phyloP scores from a whole-genome alignment of 805 yeast species.

The Yarrowia phangngaensis region DNA sequence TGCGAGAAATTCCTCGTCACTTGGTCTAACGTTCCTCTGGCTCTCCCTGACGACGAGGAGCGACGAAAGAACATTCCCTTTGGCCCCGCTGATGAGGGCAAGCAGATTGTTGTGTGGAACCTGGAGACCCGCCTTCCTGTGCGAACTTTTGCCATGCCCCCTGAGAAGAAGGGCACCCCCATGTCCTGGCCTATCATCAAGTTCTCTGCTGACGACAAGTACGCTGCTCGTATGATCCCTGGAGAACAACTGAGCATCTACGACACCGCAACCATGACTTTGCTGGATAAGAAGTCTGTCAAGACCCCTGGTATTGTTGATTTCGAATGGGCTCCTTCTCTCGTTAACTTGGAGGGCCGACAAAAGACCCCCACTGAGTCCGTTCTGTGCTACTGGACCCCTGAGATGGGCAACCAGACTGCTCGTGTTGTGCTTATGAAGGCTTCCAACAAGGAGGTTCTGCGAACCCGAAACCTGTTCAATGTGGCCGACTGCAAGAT shows the following conservation, averaged over 20 bases:
- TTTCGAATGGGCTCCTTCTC: slow-evolving; percentile 93
- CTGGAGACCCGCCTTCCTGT: slow-evolving; percentile 74
- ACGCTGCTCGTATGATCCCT: slow-evolving; percentile 92
- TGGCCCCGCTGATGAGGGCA: slow-evolving; percentile 83
- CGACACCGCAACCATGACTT: slow-evolving; percentile 71
- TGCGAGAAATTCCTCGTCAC: slow-evolving; percentile 86
- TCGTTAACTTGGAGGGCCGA: slow-evolving; percentile 60
- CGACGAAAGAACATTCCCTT: slow-evolving; percentile 67
- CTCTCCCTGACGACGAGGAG: slow-evolving; percentile 61
- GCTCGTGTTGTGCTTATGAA: slow-evolving; percentile 91
- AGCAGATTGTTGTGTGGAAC: slow-evolving; percentile 92
- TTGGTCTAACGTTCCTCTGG: slow-evolving; percentile 79
- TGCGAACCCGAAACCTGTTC: slow-evolving; percentile 89
- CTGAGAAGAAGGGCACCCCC: slow-evolving; percentile 36
- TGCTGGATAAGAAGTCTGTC: slow-evolving; percentile 80
- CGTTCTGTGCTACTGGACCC: slow-evolving; percentile 90
- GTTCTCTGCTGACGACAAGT: slow-evolving; percentile 91
- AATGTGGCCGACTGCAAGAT: slow-evolving; percentile 87
- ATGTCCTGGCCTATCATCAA: slow-evolving; percentile 93
- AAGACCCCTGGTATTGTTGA: slow-evolving; percentile 81
- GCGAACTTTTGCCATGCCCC: slow-evolving; percentile 87
- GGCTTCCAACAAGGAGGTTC: slow-evolving; percentile 72
- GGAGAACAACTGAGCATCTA: slow-evolving; percentile 82
- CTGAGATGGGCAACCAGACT: slow-evolving; percentile 86
- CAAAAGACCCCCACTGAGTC: slow-evolving; percentile 47